Evolutionary conservation across 306 rosid genomes (phyloP).

Genomic region (Prosopis cineraria): DNA sequence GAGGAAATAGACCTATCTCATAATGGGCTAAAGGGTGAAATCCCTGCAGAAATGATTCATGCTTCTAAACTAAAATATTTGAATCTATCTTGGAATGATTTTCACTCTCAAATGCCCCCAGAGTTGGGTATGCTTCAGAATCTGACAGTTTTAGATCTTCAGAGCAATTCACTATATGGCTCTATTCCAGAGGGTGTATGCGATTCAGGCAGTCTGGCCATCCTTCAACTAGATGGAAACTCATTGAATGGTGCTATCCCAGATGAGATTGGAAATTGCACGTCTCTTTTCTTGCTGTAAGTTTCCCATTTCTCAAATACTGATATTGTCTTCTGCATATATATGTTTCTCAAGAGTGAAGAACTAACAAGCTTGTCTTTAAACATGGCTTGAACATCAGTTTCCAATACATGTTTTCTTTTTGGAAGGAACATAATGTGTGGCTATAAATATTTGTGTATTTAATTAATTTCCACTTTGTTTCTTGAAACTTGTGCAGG

Average conservation of each 20-base stretch:
- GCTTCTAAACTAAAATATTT: slow-evolving; percentile 61
- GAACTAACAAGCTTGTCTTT: background rate
- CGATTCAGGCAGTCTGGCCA: slow-evolving; percentile 70
- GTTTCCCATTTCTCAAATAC: slow-evolving; percentile 37
- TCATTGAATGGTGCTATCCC: slow-evolving; percentile 70
- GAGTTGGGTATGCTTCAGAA: slow-evolving; percentile 69
- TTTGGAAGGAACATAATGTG: background rate
- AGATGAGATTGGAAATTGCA: slow-evolving; percentile 78
- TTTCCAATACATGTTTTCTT: background rate
- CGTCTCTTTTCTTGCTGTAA: slow-evolving; percentile 83
- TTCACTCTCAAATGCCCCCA: slow-evolving; percentile 67
- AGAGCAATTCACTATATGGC: slow-evolving; percentile 60
- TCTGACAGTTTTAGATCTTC: slow-evolving; percentile 68
- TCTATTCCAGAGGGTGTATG: slow-evolving; percentile 72
- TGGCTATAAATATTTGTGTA: background rate
- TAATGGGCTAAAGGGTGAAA: slow-evolving; percentile 59
- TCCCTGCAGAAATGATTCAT: slow-evolving; percentile 73
- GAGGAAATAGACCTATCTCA: slow-evolving; percentile 70
- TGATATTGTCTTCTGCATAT: background rate
- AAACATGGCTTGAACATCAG: background rate
- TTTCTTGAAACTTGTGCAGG: slow-evolving; percentile 48
- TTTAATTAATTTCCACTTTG: background rate
- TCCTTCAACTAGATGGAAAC: slow-evolving; percentile 90
- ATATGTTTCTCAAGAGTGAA: background rate
- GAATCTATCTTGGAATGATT: slow-evolving; percentile 89